These are phyloP conservation scores for Pichia manshurica DNA, from an alignment of 805 yeast species.

Conservation along the genomic window DNA sequence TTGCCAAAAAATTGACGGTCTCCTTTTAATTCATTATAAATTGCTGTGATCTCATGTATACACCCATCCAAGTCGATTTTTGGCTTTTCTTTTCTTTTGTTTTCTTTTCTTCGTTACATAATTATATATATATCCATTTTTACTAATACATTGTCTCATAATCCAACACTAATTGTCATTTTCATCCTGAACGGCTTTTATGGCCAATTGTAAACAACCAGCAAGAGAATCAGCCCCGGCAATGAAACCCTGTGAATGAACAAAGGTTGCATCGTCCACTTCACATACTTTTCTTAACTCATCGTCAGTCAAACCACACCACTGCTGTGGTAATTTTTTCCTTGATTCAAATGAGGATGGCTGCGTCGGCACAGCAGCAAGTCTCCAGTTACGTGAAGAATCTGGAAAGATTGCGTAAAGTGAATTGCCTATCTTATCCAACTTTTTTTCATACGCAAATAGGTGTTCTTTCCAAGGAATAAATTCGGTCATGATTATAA, in stretches of 20 bases:
- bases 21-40: too few relatives aligned
- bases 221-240: conserved; percentile 84
- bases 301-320: conserved; percentile 91
- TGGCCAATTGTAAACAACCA: conserved; percentile 30
- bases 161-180: background rate
- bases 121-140: background rate
- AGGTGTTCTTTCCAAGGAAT: conserved; percentile 78
- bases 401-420: conserved; percentile 78
- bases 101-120: background rate
- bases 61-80: too few relatives aligned
- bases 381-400: conserved; percentile 66
- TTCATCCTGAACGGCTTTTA: conserved; percentile 7
- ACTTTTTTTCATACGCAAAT: conserved; percentile 4
- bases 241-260: conserved; percentile 94
- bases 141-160: background rate
- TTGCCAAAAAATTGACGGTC: too few relatives aligned
- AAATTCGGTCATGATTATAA: conserved; percentile 62
- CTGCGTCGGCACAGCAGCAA: conserved; percentile 77
- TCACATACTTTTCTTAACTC: conserved; percentile 64
- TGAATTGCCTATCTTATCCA: conserved; percentile 36
- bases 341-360: conserved; percentile 76
- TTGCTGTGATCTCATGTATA: too few relatives aligned
- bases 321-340: conserved; percentile 74
- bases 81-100: background rate
- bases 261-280: conserved; percentile 76